Percentiles rank a stretch among this genome's conserved stretches.
Conservation (phyloP, 805 yeast genomes). For the Middelhovenomyces tepae region DNA sequence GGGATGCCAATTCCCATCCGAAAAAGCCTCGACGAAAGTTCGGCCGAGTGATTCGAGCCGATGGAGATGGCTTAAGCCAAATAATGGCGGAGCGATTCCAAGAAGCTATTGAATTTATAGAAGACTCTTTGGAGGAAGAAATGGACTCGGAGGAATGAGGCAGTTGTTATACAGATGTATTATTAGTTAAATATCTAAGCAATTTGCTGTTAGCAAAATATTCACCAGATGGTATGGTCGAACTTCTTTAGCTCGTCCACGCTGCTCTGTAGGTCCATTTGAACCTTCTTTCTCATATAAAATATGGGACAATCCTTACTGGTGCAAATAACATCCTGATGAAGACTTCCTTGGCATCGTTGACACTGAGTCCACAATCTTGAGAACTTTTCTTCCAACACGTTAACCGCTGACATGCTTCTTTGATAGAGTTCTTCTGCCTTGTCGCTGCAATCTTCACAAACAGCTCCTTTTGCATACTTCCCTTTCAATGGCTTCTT, state of each 20-base stretch:
- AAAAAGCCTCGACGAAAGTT: slow-evolving; percentile 84
- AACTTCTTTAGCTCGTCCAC: slow-evolving; percentile 54
- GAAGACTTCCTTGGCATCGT: slow-evolving; percentile 91
- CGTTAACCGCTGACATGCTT: slow-evolving; percentile 70
- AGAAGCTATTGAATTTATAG: slow-evolving; percentile 75
- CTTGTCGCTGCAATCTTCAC: slow-evolving; percentile 63
- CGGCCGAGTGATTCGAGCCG: slow-evolving; percentile 77
- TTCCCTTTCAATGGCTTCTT: slow-evolving; percentile 58
- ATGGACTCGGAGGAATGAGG: too few relatives aligned
- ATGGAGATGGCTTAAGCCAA: slow-evolving; percentile 63
- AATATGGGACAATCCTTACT: slow-evolving; percentile 96
- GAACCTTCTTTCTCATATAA: slow-evolving; percentile 88
- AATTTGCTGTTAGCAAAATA: background rate
- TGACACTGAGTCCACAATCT: slow-evolving; percentile 98
- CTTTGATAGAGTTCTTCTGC: slow-evolving; percentile 77
- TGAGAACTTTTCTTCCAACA: slow-evolving; percentile 72
- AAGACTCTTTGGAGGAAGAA: slow-evolving; percentile 17
- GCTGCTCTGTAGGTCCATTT: slow-evolving; percentile 56
- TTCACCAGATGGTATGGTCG: slow-evolving; percentile 37
- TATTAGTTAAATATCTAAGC: slow-evolving; percentile 2
- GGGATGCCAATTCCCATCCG: slow-evolving; percentile 47
- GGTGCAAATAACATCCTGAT: slow-evolving; percentile 91
- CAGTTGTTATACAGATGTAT: too few relatives aligned
- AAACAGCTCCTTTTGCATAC: slow-evolving; percentile 60
- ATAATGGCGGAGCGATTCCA: slow-evolving; percentile 74